A percentile compares a stretch with the other conserved stretches of the same genome.
Conservation (phyloP, 2,329 filamentous ascomycete species). For the Venturia effusa region DNA sequence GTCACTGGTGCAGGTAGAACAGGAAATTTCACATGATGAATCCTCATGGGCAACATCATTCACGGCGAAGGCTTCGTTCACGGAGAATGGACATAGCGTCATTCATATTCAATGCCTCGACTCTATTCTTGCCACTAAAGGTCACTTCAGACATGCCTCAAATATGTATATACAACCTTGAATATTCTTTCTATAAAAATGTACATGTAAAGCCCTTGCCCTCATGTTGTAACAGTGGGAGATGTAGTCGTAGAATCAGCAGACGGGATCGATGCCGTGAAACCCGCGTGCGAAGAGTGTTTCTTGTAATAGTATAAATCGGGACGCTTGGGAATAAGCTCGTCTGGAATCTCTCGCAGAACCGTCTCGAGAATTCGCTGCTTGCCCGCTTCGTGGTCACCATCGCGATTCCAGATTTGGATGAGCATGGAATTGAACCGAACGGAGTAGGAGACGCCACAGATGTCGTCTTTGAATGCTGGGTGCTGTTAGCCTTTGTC, state of each 20-base stretch:
- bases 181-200: background rate
- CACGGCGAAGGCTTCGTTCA: background rate
- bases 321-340: conserved; percentile 57
- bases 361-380: conserved; percentile 64
- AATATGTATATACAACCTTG: background rate
- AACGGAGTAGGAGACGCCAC: conserved; percentile 76
- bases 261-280: conserved; percentile 26
- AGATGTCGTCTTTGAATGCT: conserved; percentile 64
- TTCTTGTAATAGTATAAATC: conserved; percentile 72
- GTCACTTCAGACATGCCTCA: background rate
- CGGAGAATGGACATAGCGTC: background rate
- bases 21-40: too few species aligned
- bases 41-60: too few species aligned
- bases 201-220: background rate
- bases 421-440: conserved; percentile 84
- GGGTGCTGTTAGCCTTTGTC: conserved; percentile 9
- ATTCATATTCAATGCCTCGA: background rate
- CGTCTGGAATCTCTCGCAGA: conserved; percentile 59
- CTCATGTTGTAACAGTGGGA: background rate
- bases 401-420: conserved; percentile 87
- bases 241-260: background rate
- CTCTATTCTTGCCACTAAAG: background rate
- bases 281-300: conserved; percentile 79
- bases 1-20: too few species aligned
- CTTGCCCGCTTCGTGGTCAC: conserved; percentile 67